These are phyloP conservation scores for Populus hybrid DNA, from an alignment of 441 rosid genomes.

Conservation along the genomic window DNA sequence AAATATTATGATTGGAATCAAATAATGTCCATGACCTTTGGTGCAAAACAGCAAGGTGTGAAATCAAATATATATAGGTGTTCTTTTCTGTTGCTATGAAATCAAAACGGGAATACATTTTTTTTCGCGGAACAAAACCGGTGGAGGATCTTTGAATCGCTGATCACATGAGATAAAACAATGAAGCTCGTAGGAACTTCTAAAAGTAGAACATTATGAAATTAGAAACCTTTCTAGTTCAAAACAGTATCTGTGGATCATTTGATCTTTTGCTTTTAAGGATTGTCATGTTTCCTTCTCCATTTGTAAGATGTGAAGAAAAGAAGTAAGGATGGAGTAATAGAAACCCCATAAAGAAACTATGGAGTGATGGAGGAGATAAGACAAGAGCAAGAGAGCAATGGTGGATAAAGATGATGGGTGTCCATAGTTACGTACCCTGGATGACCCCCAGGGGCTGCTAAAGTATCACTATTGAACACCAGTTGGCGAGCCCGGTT, in stretches of 20 bases:
- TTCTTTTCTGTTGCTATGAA: neutral
- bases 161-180: neutral
- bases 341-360: neutral
- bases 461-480: constrained; percentile 63
- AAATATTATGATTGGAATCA: neutral
- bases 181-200: neutral
- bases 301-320: neutral
- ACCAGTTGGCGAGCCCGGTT: constrained; percentile 98
- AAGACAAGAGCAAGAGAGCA: neutral
- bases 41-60: neutral
- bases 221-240: neutral
- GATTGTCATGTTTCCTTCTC: neutral
- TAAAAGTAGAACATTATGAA: neutral
- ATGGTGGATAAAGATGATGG: neutral
- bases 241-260: constrained; percentile 13
- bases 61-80: neutral
- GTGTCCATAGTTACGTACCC: constrained; percentile 32
- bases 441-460: constrained; percentile 41
- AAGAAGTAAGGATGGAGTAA: neutral
- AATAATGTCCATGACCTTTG: neutral
- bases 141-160: neutral
- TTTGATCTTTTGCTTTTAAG: neutral
- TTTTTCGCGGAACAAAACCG: neutral
- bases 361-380: neutral
- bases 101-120: too few species aligned